Percentiles rank a stretch among this genome's conserved stretches.
These are phyloP conservation scores for Piromyces sp. DNA, from an alignment of 192 early-diverging fungal species.

Conservation along the genomic window DNA sequence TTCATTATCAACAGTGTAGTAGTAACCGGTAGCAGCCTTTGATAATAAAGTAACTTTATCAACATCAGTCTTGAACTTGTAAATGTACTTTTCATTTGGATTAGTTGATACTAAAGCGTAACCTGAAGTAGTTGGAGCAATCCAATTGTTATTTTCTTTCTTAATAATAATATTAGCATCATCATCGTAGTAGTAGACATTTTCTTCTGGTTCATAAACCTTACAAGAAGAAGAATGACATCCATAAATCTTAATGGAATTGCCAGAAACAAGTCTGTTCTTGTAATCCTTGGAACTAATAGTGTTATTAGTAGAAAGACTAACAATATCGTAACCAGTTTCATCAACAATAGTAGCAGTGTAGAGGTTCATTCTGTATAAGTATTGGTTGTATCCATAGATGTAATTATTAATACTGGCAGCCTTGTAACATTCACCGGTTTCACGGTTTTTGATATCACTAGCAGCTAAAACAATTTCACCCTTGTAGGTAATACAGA, in stretches of 20 bases:
- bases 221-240: not conserved
- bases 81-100: not conserved
- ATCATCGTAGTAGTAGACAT: not conserved
- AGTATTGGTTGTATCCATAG: not conserved
- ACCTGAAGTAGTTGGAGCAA: not conserved
- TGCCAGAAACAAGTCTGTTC: not conserved
- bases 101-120: not conserved
- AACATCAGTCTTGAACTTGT: not conserved
- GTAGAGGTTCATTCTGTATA: not conserved
- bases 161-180: not conserved
- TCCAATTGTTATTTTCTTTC: not conserved
- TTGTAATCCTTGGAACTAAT: not conserved
- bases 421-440: not conserved
- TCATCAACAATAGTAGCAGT: not conserved
- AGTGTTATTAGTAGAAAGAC: not conserved
- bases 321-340: not conserved
- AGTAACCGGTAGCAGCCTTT: not conserved
- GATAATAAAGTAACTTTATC: not conserved
- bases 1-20: not conserved
- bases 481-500: not conserved
- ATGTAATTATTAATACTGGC: not conserved
- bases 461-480: not conserved
- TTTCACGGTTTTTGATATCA: not conserved
- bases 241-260: not conserved
- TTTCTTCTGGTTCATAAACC: not conserved